Conservation (phyloP, 768 basidiomycete species). For the Cyclocybe aegerita region DNA sequence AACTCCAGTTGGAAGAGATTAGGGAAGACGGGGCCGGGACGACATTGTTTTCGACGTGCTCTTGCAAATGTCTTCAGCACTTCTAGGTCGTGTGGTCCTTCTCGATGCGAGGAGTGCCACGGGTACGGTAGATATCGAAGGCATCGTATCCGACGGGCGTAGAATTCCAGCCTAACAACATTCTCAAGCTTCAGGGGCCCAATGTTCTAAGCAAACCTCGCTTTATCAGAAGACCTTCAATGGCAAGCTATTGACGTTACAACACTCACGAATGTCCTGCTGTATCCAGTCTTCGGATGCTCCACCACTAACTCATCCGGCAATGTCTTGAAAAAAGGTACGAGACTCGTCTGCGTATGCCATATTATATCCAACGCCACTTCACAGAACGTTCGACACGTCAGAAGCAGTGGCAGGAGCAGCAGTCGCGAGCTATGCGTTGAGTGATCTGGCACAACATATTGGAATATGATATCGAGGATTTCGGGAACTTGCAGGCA, state of each 20-base stretch:
- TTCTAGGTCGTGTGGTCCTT: constrained; percentile 1
- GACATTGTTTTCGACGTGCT: background rate
- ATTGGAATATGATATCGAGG: constrained; percentile 10
- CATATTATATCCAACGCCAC: constrained; percentile 14
- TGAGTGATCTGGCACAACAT: background rate
- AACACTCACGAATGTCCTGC: constrained; percentile 6
- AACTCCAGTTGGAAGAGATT: constrained; percentile 7
- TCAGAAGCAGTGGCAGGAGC: constrained; percentile 10
- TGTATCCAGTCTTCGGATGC: background rate
- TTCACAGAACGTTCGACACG: constrained; percentile 11
- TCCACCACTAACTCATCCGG: constrained; percentile 3
- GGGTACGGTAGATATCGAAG: constrained; percentile 9
- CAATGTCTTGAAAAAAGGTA: constrained; percentile 13
- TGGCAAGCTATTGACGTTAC: background rate
- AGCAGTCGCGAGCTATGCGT: background rate
- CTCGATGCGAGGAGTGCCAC: background rate
- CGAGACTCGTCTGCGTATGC: constrained; percentile 14
- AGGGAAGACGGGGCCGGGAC: constrained; percentile 5
- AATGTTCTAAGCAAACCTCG: background rate
- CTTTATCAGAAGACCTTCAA: background rate
- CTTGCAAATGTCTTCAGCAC: constrained; percentile 1
- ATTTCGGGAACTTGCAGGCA: constrained; percentile 15
- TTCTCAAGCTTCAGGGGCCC: background rate
- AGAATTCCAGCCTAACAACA: constrained; percentile 4
- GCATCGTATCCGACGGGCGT: constrained; percentile 8